Evolutionary conservation across 768 basidiomycete genomes (phyloP), one percentile per base, ranked within the genome.

Genomic region (Lactarius trivialis): DNA sequence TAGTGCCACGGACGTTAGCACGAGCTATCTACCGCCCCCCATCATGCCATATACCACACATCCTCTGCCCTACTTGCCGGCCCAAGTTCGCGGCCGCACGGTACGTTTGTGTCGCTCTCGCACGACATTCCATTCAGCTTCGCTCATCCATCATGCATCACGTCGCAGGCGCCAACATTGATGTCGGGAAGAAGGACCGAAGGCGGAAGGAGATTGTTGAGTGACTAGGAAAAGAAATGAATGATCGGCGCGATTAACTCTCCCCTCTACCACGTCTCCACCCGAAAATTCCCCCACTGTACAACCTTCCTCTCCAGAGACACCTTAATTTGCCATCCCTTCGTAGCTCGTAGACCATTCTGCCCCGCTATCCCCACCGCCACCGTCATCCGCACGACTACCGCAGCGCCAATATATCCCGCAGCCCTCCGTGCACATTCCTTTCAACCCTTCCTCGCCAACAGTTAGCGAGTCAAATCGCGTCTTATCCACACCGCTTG

Each of bases 171-270:
- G 68, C 65, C 30, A 64, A 60, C 26, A 56, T 68, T 63, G 80
- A 81, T 65, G 81, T 81, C 51, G 70, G 73, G 19, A 78, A 84
- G 76, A 83, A 81, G 68, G 87, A 88, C 59, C 85, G 81, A 77
- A 82, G 83, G 72, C 77, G 85, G 64, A 85, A 83, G 69, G 88
- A 91, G 58, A 71, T 86, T 33, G 79, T 83, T 19, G 82, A 83
- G 57, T 87, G 84, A 75, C 71, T 87, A 32, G 83, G 83, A 26
- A 89, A 86, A 71, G 89, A 91, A 67, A 81, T 88, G 76, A 79
- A 72, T 70, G 89, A 91, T 73, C 78, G 88, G 61, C 76, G 86
- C 67, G 88, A 90, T n/a, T 67, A 68, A 37, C 76, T 73, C 62
- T 50, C 24, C 30, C 63, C 48, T 17, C 55, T 15, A 41, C 53